phyloP scores from a whole-genome alignment of 1,284 basidiomycete genomes.

The Dichomitus squalens region DNA sequence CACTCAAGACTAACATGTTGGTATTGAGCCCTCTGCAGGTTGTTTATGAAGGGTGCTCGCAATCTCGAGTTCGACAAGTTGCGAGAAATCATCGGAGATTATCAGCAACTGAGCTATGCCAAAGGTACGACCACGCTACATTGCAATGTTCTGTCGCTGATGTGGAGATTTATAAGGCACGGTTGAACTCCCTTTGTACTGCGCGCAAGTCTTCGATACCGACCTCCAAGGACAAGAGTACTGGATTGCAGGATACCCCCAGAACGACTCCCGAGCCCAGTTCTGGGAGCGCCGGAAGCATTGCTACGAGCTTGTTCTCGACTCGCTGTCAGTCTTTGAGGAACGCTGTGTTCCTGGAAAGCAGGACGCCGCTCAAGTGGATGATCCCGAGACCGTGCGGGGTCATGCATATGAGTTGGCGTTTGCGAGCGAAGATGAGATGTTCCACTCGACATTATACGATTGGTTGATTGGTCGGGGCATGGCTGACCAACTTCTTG shows the following conservation, averaged over 20 bases:
- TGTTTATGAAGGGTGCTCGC: conserved; percentile 87
- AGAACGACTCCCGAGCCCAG: conserved; percentile 62
- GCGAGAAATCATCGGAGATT: conserved; percentile 84
- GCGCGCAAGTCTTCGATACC: conserved; percentile 81
- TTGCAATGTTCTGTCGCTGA: neutral
- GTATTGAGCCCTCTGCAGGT: conserved; percentile 41
- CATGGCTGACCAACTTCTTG: conserved; percentile 87
- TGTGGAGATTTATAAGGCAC: conserved; percentile 57
- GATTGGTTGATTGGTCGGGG: conserved; percentile 88
- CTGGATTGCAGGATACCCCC: conserved; percentile 69
- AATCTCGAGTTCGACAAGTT: conserved; percentile 87
- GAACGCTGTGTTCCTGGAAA: conserved; percentile 39
- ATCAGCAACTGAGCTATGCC: conserved; percentile 81
- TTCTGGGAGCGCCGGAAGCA: conserved; percentile 64
- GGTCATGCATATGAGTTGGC: conserved; percentile 82
- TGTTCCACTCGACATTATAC: conserved; percentile 95
- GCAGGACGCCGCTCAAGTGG: conserved; percentile 33
- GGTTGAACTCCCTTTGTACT: conserved; percentile 84
- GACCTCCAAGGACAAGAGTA: conserved; percentile 79
- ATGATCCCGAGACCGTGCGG: conserved; percentile 68
- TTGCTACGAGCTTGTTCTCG: conserved; percentile 85
- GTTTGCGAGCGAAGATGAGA: conserved; percentile 83
- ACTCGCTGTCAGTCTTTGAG: conserved; percentile 83
- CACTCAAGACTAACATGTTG: neutral
- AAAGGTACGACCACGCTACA: conserved; percentile 52